phyloP scores from a whole-genome alignment of 805 yeast genomes.

The Kazachstania psychrophila region DNA sequence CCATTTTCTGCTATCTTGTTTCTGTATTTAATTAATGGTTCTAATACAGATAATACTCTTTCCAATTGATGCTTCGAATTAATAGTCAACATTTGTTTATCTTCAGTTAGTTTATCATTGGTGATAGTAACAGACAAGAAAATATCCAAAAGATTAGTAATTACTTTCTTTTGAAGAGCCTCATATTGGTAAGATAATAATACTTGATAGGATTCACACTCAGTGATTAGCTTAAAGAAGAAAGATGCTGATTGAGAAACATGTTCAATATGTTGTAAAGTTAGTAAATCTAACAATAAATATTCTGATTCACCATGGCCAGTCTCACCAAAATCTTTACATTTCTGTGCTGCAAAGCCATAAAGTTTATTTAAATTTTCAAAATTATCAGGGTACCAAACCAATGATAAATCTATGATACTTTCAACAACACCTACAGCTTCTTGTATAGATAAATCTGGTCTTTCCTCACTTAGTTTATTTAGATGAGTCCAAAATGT shows the following conservation, averaged over 20 bases:
- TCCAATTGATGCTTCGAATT: constrained; percentile 18
- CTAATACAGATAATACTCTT: constrained; percentile 14
- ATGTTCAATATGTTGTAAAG: constrained; percentile 8
- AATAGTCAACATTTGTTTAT: constrained; percentile 7
- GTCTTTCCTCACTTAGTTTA: constrained; percentile 46
- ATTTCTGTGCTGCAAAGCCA: constrained; percentile 39
- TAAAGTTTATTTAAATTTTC: constrained; percentile 53
- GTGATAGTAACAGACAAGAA: neutral
- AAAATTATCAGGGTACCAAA: constrained; percentile 56
- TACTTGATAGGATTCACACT: constrained; percentile 18
- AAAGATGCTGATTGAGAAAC: constrained; percentile 2
- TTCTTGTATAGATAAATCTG: constrained; percentile 60
- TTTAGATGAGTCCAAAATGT: constrained; percentile 59
- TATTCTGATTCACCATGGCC: constrained; percentile 13
- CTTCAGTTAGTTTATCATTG: neutral
- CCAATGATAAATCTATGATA: constrained; percentile 53
- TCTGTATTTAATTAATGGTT: constrained; percentile 14
- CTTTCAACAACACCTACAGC: constrained; percentile 55
- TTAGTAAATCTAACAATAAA: constrained; percentile 15
- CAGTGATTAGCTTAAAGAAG: constrained; percentile 15
- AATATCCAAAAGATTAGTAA: constrained; percentile 43
- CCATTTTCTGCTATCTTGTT: neutral
- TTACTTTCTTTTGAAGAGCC: constrained; percentile 33
- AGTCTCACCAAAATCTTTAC: constrained; percentile 29
- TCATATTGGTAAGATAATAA: constrained; percentile 39